phyloP scores from a whole-genome alignment of 2,329 filamentous ascomycete genomes.

The Beauveria brongniartii region DNA sequence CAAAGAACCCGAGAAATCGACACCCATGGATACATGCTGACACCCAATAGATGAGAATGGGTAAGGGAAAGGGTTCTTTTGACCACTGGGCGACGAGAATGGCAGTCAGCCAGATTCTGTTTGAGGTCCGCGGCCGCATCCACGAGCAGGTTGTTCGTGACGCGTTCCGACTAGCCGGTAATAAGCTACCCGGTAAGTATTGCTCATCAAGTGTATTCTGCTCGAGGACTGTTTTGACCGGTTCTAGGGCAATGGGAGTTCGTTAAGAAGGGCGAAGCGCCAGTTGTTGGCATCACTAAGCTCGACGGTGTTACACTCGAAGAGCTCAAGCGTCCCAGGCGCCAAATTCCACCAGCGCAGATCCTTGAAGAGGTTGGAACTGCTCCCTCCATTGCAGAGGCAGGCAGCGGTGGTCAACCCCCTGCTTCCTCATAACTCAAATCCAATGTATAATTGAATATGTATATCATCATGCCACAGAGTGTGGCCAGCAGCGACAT shows the following conservation, averaged over 20 bases:
- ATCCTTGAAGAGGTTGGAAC: conserved; percentile 23
- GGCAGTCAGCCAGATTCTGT: conserved; percentile 82
- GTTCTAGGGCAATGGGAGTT: conserved; percentile 74
- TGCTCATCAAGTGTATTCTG: not conserved
- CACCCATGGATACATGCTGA: conserved; percentile 3
- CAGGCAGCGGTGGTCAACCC: conserved; percentile 25
- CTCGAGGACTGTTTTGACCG: conserved; percentile 14
- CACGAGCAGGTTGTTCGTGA: conserved; percentile 94
- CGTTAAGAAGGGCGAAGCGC: conserved; percentile 82
- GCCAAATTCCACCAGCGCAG: conserved; percentile 46
- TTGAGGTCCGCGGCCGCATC: conserved; percentile 83
- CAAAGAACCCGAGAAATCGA: not conserved
- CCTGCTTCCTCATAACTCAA: conserved; percentile 22
- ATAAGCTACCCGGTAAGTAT: conserved; percentile 80
- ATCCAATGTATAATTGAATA: conserved; percentile 13
- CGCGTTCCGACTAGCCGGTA: conserved; percentile 86
- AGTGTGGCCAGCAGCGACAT: not conserved
- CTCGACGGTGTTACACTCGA: conserved; percentile 77
- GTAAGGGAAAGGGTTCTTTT: conserved; percentile 95
- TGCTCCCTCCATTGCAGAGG: conserved; percentile 22
- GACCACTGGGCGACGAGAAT: conserved; percentile 93
- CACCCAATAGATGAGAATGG: conserved; percentile 71
- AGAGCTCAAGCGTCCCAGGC: conserved; percentile 72
- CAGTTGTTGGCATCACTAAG: conserved; percentile 89
- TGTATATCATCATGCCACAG: conserved; percentile 10